Conservation (phyloP, 805 yeast genomes). For the Saturnispora sekii region DNA sequence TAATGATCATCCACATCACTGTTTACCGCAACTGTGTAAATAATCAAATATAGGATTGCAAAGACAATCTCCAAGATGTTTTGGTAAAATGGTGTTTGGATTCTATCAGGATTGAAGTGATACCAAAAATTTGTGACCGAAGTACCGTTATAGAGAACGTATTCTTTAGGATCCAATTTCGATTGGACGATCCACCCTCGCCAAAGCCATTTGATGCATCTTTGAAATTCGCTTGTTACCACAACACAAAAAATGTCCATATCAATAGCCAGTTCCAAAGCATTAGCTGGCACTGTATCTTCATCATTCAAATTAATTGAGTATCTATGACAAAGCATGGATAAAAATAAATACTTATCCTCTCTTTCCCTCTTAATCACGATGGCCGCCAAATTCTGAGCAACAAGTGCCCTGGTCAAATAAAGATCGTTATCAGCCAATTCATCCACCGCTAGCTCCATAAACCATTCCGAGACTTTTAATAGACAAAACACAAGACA, state of each 20-base stretch:
- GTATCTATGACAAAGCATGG: constrained; percentile 70
- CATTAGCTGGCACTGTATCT: constrained; percentile 60
- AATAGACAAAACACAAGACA: constrained; percentile 60
- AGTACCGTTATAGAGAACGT: constrained; percentile 53
- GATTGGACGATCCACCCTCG: constrained; percentile 86
- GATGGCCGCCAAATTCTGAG: constrained; percentile 61
- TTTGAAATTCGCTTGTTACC: constrained; percentile 72
- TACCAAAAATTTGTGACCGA: constrained; percentile 41
- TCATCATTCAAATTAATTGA: constrained; percentile 51
- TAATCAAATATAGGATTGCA: constrained; percentile 49
- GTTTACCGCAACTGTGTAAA: constrained; percentile 59
- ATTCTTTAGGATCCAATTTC: constrained; percentile 56
- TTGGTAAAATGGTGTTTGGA: constrained; percentile 80
- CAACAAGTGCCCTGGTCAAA: constrained; percentile 51
- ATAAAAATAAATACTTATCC: constrained; percentile 56
- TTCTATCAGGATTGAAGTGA: constrained; percentile 76
- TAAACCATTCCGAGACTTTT: constrained; percentile 74
- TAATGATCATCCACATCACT: constrained; percentile 33
- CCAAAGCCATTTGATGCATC: constrained; percentile 88
- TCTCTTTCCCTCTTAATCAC: constrained; percentile 55
- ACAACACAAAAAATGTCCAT: constrained; percentile 71
- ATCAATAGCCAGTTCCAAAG: constrained; percentile 78
- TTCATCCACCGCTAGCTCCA: constrained; percentile 46
- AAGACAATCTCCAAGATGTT: constrained; percentile 60
- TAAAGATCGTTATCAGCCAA: constrained; percentile 61